Percentiles rank a stretch among this genome's conserved stretches.
phyloP scores from a whole-genome alignment of 2,329 filamentous ascomycete genomes.

The Tolypocladium capitatum region DNA sequence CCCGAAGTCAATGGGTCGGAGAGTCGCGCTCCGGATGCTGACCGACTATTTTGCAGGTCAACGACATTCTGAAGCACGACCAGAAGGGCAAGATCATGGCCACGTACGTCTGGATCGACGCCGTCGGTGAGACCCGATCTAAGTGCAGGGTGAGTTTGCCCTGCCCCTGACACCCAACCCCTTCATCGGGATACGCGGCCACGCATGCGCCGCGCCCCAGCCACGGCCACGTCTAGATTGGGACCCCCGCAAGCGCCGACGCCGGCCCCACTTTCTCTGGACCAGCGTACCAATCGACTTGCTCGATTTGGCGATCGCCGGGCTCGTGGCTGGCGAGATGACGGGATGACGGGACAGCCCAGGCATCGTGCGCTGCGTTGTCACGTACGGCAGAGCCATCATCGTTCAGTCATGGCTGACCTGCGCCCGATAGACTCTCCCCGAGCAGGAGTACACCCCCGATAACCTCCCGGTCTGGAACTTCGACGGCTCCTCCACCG shows the following conservation, averaged over 20 bases:
- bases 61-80: conserved; percentile 83
- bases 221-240: background rate
- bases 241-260: background rate
- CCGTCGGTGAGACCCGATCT: conserved; percentile 69
- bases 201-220: background rate
- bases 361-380: background rate
- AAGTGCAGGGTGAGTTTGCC: conserved; percentile 97
- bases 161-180: no score
- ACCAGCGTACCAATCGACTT: background rate
- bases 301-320: background rate
- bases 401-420: background rate
- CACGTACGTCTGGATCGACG: conserved; percentile 95
- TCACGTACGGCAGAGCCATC: background rate
- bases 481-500: conserved; percentile 70
- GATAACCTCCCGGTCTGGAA: conserved; percentile 42
- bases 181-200: background rate
- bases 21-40: background rate
- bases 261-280: background rate
- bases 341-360: background rate
- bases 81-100: conserved; percentile 83
- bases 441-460: conserved; percentile 34
- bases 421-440: conserved; percentile 29
- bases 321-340: background rate
- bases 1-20: background rate
- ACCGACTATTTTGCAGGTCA: conserved; percentile 43